phyloP scores from a whole-genome alignment of 345 rosid genomes.

The Rhizophora mangle region DNA sequence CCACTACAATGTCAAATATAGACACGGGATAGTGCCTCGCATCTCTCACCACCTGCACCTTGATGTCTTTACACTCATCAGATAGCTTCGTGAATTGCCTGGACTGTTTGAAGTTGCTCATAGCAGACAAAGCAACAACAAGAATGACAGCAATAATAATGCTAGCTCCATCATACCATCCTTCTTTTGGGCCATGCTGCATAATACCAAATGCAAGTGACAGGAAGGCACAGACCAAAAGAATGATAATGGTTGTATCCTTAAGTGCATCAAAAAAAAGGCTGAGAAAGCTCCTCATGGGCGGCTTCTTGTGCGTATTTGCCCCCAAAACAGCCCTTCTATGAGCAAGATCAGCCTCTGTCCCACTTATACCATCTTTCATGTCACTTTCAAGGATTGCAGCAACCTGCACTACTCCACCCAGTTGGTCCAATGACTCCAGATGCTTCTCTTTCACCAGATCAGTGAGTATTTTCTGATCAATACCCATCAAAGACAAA shows the following conservation, averaged over 20 bases:
- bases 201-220: constrained; percentile 19
- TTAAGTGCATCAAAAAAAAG: constrained; percentile 20
- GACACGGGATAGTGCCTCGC: constrained; percentile 17
- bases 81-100: constrained; percentile 31
- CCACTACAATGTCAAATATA: constrained; percentile 33
- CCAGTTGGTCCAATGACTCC: constrained; percentile 16
- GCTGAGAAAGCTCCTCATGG: constrained; percentile 7
- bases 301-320: constrained; percentile 12
- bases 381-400: constrained; percentile 16
- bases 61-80: constrained; percentile 15
- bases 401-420: constrained; percentile 27
- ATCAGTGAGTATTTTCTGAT: constrained; percentile 16
- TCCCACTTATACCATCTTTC: constrained; percentile 18
- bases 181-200: constrained; percentile 19
- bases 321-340: constrained; percentile 22
- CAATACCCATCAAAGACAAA: constrained; percentile 6
- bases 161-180: constrained; percentile 26
- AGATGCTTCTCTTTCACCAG: constrained; percentile 21
- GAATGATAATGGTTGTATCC: constrained; percentile 20
- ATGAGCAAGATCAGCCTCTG: constrained; percentile 16
- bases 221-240: constrained; percentile 20
- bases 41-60: constrained; percentile 29
- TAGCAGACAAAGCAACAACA: constrained; percentile 18
- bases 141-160: constrained; percentile 9
- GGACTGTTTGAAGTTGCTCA: constrained; percentile 30